Percentiles rank a stretch among this genome's conserved stretches.
Evolutionary conservation across 208 protist genomes (phyloP).

Genomic region (Willaertia magna): DNA sequence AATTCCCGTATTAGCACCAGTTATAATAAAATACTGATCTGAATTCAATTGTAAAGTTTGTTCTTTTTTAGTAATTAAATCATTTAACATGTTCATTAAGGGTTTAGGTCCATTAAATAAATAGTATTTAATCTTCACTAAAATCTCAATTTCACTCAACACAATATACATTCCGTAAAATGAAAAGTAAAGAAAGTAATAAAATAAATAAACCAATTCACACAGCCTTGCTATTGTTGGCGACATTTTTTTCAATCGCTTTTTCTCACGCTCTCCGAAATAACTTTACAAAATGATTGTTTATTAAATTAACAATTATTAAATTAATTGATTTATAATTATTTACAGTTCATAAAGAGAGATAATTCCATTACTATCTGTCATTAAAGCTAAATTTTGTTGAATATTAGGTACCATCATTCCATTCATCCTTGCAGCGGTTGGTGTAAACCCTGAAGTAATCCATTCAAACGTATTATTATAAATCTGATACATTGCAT

Average conservation of each 20-base stretch:
- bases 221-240: too few relatives aligned
- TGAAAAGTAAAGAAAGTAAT: not conserved
- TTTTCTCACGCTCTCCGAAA: too few relatives aligned
- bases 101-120: not conserved
- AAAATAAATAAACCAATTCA: too few relatives aligned
- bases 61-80: not conserved
- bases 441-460: not conserved
- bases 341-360: too few relatives aligned
- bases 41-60: not conserved
- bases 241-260: too few relatives aligned
- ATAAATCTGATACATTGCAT: not conserved
- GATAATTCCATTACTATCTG: too few relatives aligned
- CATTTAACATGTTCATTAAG: not conserved
- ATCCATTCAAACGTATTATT: not conserved
- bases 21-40: not conserved
- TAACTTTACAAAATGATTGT: too few relatives aligned
- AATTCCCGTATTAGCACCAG: not conserved
- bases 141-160: not conserved
- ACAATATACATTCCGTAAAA: not conserved
- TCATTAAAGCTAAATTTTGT: too few relatives aligned
- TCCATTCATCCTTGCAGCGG: too few relatives aligned
- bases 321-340: too few relatives aligned
- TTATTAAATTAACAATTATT: too few relatives aligned
- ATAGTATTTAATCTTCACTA: not conserved
- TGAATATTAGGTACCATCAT: too few relatives aligned